Percentiles rank a stretch among this genome's conserved stretches.
Evolutionary conservation across 2,329 filamentous ascomycete species (phyloP).

Genomic region (Phaeosphaeriaceae sp.): DNA sequence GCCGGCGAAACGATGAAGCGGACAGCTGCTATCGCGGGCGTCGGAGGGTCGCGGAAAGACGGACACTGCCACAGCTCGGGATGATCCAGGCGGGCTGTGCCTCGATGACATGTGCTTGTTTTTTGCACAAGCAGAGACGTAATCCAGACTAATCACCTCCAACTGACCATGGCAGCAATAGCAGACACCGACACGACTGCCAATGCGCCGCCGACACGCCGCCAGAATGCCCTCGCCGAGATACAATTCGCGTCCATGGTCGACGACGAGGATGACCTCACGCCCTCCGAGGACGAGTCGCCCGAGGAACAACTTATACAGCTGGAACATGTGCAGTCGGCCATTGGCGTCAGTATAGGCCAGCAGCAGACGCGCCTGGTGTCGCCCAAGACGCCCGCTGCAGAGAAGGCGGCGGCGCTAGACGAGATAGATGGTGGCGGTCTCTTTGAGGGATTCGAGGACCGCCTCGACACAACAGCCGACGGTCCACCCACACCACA

Average conservation of each 20-base stretch:
- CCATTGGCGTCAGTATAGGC: constrained; percentile 67
- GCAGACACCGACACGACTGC: constrained; percentile 1
- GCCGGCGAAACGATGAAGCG: neutral
- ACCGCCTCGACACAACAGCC: constrained; percentile 10
- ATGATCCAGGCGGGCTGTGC: constrained; percentile 15
- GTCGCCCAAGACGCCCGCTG: constrained; percentile 63
- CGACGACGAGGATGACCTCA: constrained; percentile 42
- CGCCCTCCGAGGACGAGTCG: constrained; percentile 56
- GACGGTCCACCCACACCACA: constrained; percentile 1
- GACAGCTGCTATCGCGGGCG: constrained; percentile 14
- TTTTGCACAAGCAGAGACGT: constrained; percentile 9
- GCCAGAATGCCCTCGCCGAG: constrained; percentile 49
- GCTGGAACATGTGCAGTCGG: constrained; percentile 51
- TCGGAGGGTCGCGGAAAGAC: constrained; percentile 32
- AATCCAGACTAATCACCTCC: constrained; percentile 5
- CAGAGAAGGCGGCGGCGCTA: constrained; percentile 65
- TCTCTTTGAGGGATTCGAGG: constrained; percentile 56
- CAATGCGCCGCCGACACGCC: constrained; percentile 16
- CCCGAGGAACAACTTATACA: constrained; percentile 36
- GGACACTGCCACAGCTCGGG: constrained; percentile 34
- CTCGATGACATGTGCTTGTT: constrained; percentile 21
- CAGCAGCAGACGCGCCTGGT: constrained; percentile 63
- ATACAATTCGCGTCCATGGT: constrained; percentile 51
- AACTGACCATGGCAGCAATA: constrained; percentile 29
- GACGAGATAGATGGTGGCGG: constrained; percentile 54